These are phyloP conservation scores for Protea cynaroides DNA, from an alignment of 164 flowering plant species.

Conservation along the genomic window DNA sequence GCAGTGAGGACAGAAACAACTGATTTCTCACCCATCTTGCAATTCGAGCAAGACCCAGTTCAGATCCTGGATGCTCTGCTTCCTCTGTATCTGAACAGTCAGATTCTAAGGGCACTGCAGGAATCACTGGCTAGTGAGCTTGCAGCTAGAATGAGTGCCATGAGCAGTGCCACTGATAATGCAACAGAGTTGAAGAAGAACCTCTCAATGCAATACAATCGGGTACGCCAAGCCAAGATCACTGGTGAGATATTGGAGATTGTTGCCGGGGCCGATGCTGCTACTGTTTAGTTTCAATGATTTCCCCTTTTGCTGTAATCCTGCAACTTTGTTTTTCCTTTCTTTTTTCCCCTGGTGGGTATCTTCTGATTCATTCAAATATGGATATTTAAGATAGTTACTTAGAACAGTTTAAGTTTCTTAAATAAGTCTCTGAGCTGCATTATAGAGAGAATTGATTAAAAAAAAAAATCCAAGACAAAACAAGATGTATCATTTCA, in stretches of 20 bases:
- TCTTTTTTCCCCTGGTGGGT: neutral
- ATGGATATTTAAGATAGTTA: conserved; percentile 12
- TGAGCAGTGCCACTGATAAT: conserved; percentile 64
- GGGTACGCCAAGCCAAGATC: conserved; percentile 59
- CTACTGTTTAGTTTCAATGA: neutral
- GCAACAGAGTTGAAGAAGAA: conserved; percentile 50
- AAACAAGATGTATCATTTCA: neutral
- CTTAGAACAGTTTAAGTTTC: neutral
- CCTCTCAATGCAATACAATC: conserved; percentile 41
- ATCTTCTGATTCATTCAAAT: conserved; percentile 8
- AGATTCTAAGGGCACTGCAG: conserved; percentile 64
- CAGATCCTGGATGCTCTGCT: conserved; percentile 71
- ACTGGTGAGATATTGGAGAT: conserved; percentile 72
- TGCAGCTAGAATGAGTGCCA: conserved; percentile 64
- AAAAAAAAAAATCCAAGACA: neutral
- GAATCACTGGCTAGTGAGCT: conserved; percentile 73
- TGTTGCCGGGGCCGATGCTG: conserved; percentile 66
- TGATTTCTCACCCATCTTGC: conserved; percentile 27
- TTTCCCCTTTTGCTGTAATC: no score
- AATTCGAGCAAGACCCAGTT: conserved; percentile 75
- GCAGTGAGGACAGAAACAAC: conserved; percentile 10
- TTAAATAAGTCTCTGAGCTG: neutral
- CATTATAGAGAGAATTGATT: neutral
- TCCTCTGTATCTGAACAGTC: conserved; percentile 66
- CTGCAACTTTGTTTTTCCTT: neutral